These are phyloP conservation scores for Paspalum vaginatum DNA, from an alignment of 176 grass and related monocot genomes.

Conservation along the genomic window DNA sequence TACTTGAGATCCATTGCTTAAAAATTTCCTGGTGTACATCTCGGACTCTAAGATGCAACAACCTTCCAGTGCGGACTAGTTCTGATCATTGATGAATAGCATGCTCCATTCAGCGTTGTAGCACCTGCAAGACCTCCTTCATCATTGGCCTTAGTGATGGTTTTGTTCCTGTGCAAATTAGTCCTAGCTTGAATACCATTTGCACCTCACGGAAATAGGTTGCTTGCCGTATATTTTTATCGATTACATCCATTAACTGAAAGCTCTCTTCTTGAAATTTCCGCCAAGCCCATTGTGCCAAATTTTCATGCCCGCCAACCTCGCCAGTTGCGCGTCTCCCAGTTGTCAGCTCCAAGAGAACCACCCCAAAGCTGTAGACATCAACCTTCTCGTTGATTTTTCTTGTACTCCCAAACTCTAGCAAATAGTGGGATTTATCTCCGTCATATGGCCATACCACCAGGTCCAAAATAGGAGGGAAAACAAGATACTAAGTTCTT, in stretches of 20 bases:
- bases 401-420: constrained; percentile 42
- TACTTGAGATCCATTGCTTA: not conserved
- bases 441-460: not conserved
- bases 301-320: constrained; percentile 39
- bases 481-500: not conserved
- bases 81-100: not conserved
- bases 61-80: not conserved
- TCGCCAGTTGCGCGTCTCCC: constrained; percentile 44
- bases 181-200: constrained; percentile 46
- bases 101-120: constrained; percentile 13
- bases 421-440: not conserved
- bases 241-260: constrained; percentile 24
- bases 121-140: constrained; percentile 51
- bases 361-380: constrained; percentile 65
- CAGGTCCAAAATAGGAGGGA: not conserved
- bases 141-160: constrained; percentile 48
- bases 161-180: constrained; percentile 45
- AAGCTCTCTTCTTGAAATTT: constrained; percentile 18
- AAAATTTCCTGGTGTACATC: not conserved
- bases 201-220: constrained; percentile 38
- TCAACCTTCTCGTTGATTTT: constrained; percentile 64
- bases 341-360: constrained; percentile 58
- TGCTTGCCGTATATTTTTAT: constrained; percentile 31
- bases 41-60: not conserved
- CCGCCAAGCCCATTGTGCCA: constrained; percentile 45